Evolutionary conservation across 108 stramenopile species (phyloP).

Genomic region (Cyclotella atomus): DNA sequence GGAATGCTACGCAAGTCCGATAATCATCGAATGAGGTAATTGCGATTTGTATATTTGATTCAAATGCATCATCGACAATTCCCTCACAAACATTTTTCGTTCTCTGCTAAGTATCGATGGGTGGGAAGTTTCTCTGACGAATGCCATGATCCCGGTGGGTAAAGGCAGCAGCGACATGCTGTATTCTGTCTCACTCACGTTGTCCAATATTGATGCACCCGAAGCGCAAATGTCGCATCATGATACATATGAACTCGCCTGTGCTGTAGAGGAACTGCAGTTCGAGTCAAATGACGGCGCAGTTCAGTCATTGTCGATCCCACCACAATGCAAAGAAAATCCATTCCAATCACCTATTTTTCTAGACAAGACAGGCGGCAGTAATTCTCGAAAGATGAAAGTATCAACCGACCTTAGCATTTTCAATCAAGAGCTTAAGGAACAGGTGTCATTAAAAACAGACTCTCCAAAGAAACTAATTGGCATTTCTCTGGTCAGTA

Average conservation of each 20-base stretch:
- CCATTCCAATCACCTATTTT: slow-evolving; percentile 53
- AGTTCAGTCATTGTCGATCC: not conserved
- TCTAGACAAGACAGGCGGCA: slow-evolving; percentile 20
- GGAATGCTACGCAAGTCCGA: slow-evolving; percentile 17
- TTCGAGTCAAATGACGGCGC: not conserved
- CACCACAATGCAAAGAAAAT: not conserved
- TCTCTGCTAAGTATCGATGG: slow-evolving; percentile 57
- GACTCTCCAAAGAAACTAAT: slow-evolving; percentile 43
- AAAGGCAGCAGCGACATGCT: slow-evolving; percentile 55
- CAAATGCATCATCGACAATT: too few relatives aligned
- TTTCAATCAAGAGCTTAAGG: slow-evolving; percentile 56
- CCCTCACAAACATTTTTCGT: not conserved
- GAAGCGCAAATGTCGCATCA: not conserved
- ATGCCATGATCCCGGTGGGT: slow-evolving; percentile 70
- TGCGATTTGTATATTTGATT: too few relatives aligned
- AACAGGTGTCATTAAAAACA: slow-evolving; percentile 16
- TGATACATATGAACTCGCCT: slow-evolving; percentile 15
- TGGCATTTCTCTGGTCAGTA: slow-evolving; percentile 76
- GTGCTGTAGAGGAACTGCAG: slow-evolving; percentile 19
- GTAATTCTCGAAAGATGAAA: slow-evolving; percentile 45
- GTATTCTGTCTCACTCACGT: slow-evolving; percentile 79
- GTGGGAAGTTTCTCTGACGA: slow-evolving; percentile 80
- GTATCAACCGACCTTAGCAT: slow-evolving; percentile 42
- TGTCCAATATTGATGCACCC: slow-evolving; percentile 26
- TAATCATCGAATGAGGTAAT: slow-evolving; percentile 33